A percentile compares a stretch with the other conserved stretches of the same genome.
Conservation (phyloP, 2,329 filamentous ascomycete species). For the Phialemoniopsis sp. region DNA sequence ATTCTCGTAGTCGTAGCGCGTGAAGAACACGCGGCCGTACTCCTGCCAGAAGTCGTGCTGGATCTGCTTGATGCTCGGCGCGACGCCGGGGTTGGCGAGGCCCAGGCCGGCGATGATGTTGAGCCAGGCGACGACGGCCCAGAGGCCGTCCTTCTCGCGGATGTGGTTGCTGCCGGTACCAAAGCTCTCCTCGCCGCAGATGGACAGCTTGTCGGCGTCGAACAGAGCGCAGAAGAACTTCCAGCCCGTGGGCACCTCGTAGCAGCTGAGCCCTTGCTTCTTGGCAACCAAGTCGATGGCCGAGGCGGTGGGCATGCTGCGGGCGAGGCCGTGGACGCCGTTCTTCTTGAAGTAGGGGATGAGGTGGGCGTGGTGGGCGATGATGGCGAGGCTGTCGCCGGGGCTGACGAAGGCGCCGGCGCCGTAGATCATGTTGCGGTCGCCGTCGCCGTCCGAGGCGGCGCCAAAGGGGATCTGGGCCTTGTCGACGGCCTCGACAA, state of each 20-base stretch:
- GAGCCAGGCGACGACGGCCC: constrained; percentile 95
- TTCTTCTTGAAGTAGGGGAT: constrained; percentile 99
- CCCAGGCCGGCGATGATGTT: constrained; percentile 97
- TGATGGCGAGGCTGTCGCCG: constrained; percentile 95
- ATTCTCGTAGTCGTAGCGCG: constrained; percentile 96
- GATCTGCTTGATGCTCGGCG: constrained; percentile 83
- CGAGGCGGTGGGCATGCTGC: constrained; percentile 95
- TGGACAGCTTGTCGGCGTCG: constrained; percentile 92
- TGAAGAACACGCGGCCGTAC: constrained; percentile 98
- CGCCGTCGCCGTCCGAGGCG: constrained; percentile 93
- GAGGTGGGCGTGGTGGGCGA: constrained; percentile 91
- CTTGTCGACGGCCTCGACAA: constrained; percentile 91
- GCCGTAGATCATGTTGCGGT: constrained; percentile 99
- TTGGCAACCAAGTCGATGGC: constrained; percentile 95
- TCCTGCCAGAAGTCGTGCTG: constrained; percentile 96
- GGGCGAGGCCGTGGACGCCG: constrained; percentile 89
- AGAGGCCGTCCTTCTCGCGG: constrained; percentile 97
- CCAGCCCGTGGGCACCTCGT: constrained; percentile 98
- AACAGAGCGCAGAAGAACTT: constrained; percentile 98
- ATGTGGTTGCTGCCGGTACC: constrained; percentile 98
- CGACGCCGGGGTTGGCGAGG: constrained; percentile 71
- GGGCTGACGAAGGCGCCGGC: constrained; percentile 95
- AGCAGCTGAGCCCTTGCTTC: constrained; percentile 85
- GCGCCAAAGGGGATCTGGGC: constrained; percentile 92
- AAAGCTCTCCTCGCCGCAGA: constrained; percentile 98